Evolutionary conservation across 129 eudicot species (phyloP).

Genomic region (Escallonia herrerae): DNA sequence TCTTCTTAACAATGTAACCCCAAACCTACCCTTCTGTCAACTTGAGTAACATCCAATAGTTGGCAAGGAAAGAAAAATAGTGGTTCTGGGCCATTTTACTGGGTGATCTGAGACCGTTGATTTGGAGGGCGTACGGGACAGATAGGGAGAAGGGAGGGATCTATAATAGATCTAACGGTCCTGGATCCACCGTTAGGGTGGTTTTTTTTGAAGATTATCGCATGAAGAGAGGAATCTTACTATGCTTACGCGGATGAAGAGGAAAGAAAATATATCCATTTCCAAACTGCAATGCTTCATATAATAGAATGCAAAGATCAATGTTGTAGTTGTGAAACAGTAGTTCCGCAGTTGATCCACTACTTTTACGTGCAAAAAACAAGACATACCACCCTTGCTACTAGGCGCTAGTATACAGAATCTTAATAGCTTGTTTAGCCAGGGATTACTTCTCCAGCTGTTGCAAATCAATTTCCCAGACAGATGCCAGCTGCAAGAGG

Average conservation of each 20-base stretch:
- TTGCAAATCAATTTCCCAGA: slow-evolving; percentile 83
- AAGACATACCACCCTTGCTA: background rate
- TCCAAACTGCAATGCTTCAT: background rate
- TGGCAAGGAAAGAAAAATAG: too few species aligned
- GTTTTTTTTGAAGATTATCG: too few species aligned
- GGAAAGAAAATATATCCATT: background rate
- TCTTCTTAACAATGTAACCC: too few species aligned
- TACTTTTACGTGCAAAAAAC: slow-evolving; percentile 1
- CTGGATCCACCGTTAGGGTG: too few species aligned
- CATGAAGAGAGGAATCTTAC: too few species aligned
- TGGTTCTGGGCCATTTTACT: too few species aligned
- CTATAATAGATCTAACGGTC: too few species aligned
- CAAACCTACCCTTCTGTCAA: too few species aligned
- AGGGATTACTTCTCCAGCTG: slow-evolving; percentile 49
- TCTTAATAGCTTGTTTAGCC: background rate
- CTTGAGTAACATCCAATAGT: too few species aligned
- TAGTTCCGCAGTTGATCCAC: background rate
- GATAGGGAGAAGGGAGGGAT: too few species aligned
- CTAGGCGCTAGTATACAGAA: slow-evolving; percentile 8
- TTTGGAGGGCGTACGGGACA: too few species aligned
- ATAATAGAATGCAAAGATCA: background rate
- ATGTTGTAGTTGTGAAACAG: background rate
- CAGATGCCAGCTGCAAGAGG: slow-evolving; percentile 76
- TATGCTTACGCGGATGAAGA: background rate
- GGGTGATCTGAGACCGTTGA: too few species aligned